These are phyloP conservation scores for Meira miltonrushii DNA, from an alignment of 1,284 basidiomycete genomes.

Conservation along the genomic window DNA sequence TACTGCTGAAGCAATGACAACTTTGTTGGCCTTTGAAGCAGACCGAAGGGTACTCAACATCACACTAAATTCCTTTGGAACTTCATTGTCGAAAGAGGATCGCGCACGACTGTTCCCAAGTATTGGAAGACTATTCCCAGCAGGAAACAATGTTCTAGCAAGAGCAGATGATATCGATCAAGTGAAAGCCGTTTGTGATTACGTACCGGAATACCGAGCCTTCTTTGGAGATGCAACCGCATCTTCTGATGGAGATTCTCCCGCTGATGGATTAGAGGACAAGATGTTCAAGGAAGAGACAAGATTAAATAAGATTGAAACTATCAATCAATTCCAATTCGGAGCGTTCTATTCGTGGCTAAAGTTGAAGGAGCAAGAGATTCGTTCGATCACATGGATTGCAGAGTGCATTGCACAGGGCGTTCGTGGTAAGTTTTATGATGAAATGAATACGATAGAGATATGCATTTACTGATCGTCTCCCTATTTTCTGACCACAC, in stretches of 20 bases:
- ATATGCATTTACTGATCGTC: background rate
- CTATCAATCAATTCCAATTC: slow-evolving; percentile 50
- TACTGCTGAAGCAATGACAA: slow-evolving; percentile 51
- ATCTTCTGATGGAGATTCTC: slow-evolving; percentile 54
- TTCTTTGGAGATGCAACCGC: slow-evolving; percentile 63
- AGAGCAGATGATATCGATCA: slow-evolving; percentile 93
- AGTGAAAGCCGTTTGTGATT: slow-evolving; percentile 80
- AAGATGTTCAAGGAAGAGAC: slow-evolving; percentile 71
- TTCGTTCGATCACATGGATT: slow-evolving; percentile 93
- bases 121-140: slow-evolving; percentile 88
- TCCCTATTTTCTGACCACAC: background rate
- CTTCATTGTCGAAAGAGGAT: slow-evolving; percentile 88
- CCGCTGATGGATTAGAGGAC: slow-evolving; percentile 69
- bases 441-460: background rate
- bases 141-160: slow-evolving; percentile 88
- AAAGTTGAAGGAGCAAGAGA: slow-evolving; percentile 93
- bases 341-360: slow-evolving; percentile 51
- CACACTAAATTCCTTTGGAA: slow-evolving; percentile 97
- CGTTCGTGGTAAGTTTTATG: slow-evolving; percentile 25
- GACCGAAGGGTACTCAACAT: slow-evolving; percentile 96
- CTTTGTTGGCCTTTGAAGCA: slow-evolving; percentile 91
- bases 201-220: slow-evolving; percentile 77
- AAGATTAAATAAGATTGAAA: slow-evolving; percentile 41
- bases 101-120: slow-evolving; percentile 92
- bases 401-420: slow-evolving; percentile 62